Evolutionary conservation across 177 flowering plant genomes (phyloP), one percentile per base, ranked within the genome.

Genomic region (Vitis hybrid): DNA sequence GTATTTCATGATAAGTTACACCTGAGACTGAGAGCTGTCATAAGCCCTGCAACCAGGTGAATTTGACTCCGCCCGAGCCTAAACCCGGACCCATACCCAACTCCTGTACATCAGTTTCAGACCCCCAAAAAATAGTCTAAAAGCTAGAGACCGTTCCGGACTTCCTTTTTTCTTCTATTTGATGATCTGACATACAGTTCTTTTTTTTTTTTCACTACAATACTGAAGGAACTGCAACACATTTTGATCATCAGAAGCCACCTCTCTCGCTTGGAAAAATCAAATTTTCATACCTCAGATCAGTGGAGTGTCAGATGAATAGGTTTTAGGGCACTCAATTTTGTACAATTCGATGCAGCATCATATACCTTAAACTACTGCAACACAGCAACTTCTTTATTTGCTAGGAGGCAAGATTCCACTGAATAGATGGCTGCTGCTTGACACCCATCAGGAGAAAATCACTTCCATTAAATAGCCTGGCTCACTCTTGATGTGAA

Each of bases 101-200:
- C 32, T 64, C 62, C 70, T 72, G 68, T 73, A 77, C 77, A 77
- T 50, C 64, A 64, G 62, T 65, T 60, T 54, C 64, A 52, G 56
- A 63, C 68, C 65, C 65, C 14, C 60, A 58, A 32, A 32, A 61
- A 66, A 50, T 11, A 62, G 67, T 54, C 35, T 18, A 55, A 15
- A 62, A 40, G 60, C 51, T 70, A 65, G 21, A 7, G 48, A 59
- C 13, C n/a, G 19, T 62, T 35, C 54, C 51, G 21, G 15, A 19
- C 19, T 30, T 51, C 48, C n/a, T 52, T 24, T 60, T 27, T 19
- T 60, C 64, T 55, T 60, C 64, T 65, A 50, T 70, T 51, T 27
- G 51, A 59, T 65, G 63, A 67, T 70, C 70, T 67, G 19, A 61
- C 63, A n/a, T 70, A 63, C 65, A 62, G 40, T 66, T 57, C 66